Evolutionary conservation across 1,284 basidiomycete genomes (phyloP), one percentile per base, ranked within the genome.

Genomic region (Phylloboletellus chloephorus): DNA sequence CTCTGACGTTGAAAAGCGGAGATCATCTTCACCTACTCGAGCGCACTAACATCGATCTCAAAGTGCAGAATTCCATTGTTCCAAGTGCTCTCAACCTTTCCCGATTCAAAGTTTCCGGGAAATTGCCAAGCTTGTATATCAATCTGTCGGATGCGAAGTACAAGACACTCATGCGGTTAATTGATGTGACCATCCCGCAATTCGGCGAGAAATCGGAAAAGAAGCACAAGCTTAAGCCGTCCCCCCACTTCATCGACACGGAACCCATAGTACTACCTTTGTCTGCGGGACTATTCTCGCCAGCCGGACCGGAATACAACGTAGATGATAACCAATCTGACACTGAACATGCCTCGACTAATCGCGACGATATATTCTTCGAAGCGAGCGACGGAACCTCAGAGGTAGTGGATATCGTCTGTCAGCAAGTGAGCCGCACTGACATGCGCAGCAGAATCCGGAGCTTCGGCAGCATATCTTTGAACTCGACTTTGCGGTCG

Each of bases 141-240:
- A 98, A 99, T 65, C 76, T 98, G 48, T 98, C 96, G 5, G 96
- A 98, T 54, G 75, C 76, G 16, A 99, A 98, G 66, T 99, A 99
- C 68, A 91, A 95, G 66, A 79, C 86, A 3, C 67, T 98, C 31
- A 93, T 98, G 88, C 80, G 87, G 13, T 75, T 98, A 49, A 81
- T 98, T 55, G 93, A 98, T 54, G 85, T 93, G 9, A 81, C 86
- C 21, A 82, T 99, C 28, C 96, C 96, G 3, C 78, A 84, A 44
- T 85, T 98, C 53, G 86, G 74, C 37, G 74, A 82, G 31, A 74
- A 72, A 23, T 52, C 58, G 17, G 56, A 59, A 20, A 47, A 57
- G 35, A 54, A 54, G 17, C 37, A 56, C 38, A 57, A 56, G 17
- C 44, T 57, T 39, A 52, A 41, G 36, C 39, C 57, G 22, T 55